Percentiles rank a stretch among this genome's conserved stretches.
These are phyloP conservation scores for Tetradesmus lagerheimii DNA, from an alignment of 139 green algal genomes.

Conservation along the genomic window DNA sequence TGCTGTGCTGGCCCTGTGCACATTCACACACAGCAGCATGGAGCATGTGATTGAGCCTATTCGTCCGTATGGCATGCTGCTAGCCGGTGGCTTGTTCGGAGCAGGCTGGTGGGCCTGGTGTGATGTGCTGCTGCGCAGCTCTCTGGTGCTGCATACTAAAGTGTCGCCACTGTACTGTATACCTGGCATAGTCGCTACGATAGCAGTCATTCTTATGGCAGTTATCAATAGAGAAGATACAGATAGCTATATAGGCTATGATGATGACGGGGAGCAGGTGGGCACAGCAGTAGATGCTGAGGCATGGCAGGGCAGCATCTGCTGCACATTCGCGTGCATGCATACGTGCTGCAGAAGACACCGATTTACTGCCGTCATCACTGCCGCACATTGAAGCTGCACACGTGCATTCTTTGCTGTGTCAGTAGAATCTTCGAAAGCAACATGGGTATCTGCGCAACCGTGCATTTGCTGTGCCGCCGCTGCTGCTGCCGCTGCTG, in stretches of 20 bases:
- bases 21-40: neutral
- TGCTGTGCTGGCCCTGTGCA: neutral
- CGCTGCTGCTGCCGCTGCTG: neutral
- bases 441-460: neutral
- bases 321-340: neutral
- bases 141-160: neutral
- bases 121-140: slow-evolving; percentile 15
- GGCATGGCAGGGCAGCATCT: neutral
- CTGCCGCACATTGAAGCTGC: neutral
- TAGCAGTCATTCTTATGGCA: slow-evolving; percentile 33
- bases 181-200: slow-evolving; percentile 28
- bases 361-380: neutral
- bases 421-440: neutral
- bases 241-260: slow-evolving; percentile 26
- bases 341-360: neutral
- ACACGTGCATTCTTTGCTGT: neutral
- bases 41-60: slow-evolving; percentile 19
- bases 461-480: no score
- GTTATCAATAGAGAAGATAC: neutral
- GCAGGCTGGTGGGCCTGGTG: slow-evolving; percentile 30
- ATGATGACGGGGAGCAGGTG: neutral
- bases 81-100: slow-evolving; percentile 27
- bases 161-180: slow-evolving; percentile 6
- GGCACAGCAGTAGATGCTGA: neutral
- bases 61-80: slow-evolving; percentile 27